phyloP scores from a whole-genome alignment of 2,329 filamentous ascomycete species.

The Clarireedia sp. region DNA sequence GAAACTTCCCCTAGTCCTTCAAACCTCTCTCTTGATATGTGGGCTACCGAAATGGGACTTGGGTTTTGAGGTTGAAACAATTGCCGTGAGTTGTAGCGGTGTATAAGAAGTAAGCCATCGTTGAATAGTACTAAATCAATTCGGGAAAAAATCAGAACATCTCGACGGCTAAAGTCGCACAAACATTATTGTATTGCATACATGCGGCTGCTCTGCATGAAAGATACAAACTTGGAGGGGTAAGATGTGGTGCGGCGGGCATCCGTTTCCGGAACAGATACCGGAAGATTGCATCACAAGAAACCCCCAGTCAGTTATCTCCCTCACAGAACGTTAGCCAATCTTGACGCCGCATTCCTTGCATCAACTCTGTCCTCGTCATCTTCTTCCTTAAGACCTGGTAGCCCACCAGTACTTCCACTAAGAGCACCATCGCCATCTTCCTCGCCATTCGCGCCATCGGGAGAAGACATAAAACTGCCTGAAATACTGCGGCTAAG shows the following conservation, averaged over 20 bases:
- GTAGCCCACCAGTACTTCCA: conserved; percentile 37
- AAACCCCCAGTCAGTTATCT: background rate
- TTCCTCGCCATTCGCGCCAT: conserved; percentile 51
- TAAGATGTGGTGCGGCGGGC: conserved; percentile 4
- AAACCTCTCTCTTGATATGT: background rate
- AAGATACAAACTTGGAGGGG: conserved; percentile 9
- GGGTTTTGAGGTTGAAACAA: background rate
- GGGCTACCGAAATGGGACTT: background rate
- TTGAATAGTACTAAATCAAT: background rate
- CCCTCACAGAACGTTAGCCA: conserved; percentile 34
- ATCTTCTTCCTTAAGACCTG: conserved; percentile 65
- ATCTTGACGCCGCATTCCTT: conserved; percentile 83
- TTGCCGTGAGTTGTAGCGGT: conserved; percentile 3
- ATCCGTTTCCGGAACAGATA: conserved; percentile 5
- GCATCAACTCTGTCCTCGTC: conserved; percentile 94
- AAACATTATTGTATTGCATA: conserved; percentile 11
- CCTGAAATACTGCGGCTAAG: conserved; percentile 69
- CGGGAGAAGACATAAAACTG: conserved; percentile 57
- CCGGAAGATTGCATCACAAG: background rate
- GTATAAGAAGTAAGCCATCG: background rate
- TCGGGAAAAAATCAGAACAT: background rate
- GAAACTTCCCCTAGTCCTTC: too few species aligned
- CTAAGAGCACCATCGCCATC: conserved; percentile 32
- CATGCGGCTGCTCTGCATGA: conserved; percentile 7
- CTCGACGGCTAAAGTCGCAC: conserved; percentile 6